Evolutionary conservation across 371 early-diverging fungal genomes (phyloP), one percentile per base, ranked within the genome.

Genomic region (Basidiobolus heterosporus): DNA sequence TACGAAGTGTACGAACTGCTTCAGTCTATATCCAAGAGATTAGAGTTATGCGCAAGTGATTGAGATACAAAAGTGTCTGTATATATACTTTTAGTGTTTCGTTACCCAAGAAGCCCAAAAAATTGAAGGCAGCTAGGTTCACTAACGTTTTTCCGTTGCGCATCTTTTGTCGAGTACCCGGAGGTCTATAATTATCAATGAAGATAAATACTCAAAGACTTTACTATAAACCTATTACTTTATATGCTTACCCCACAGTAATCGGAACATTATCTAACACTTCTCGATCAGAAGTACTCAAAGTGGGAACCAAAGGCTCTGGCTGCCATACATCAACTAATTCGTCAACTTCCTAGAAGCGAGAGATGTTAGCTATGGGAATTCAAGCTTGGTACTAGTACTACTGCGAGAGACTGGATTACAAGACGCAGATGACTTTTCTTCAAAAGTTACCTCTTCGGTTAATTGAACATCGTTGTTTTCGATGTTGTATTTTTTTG

Each of bases 271-370:
- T 80, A 18, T 86, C 88, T 23, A 94, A 66, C 19, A 88, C 84
- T 41, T 75, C 61, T 45, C 70, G 70, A 53, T 89, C 82, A 50
- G 70, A 68, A 11, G 75, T 76, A 15, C 78, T 74, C 21, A 90
- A 58, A 9, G 66, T 59, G 11, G 90, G 83, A n/a, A 86, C 89
- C 5, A 97, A 67, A 17, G 96, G 87, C 65, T 95, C 94, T 2
- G 98, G 96, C 48, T 81, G 80, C 98, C 98, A 97, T 55, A 93
- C 95, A 37, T 86, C 81, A 14, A 89, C 79, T 16, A 95, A 75
- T 49, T 94, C 94, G 60, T 95, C 86, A 41, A 91, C 74, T 63
- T 93, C 94, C 86, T 83, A 30, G 9, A 30, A 30, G 30, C 30
- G 9, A 3, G 30, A 9, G 30, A 9, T 30, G 9, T 57, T 22